Evolutionary conservation across 495 filamentous ascomycete species (phyloP).

Genomic region (Daldinia bambusicola): DNA sequence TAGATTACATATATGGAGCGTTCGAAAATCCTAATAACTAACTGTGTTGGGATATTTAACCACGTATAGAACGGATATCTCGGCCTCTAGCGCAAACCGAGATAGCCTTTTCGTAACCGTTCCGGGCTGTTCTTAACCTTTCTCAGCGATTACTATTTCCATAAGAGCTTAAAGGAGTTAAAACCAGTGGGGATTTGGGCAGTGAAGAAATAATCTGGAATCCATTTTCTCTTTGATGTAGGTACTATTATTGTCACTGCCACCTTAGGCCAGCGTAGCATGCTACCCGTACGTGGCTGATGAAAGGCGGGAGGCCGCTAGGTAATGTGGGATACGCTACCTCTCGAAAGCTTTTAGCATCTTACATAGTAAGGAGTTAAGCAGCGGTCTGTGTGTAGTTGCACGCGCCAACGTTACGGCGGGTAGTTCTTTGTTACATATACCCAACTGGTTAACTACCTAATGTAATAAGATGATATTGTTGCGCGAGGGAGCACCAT

Average conservation of each 20-base stretch:
- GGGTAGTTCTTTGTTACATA: not conserved
- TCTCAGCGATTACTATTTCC: not conserved
- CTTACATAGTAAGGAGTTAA: slow-evolving; percentile 16
- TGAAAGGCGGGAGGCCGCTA: slow-evolving; percentile 33
- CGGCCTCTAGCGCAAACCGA: slow-evolving; percentile 34
- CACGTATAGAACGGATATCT: slow-evolving; percentile 14
- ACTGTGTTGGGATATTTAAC: not conserved
- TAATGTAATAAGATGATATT: slow-evolving; percentile 4
- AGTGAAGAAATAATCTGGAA: no score
- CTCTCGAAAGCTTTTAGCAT: no score
- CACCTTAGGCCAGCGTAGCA: slow-evolving; percentile 1
- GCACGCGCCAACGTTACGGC: no score
- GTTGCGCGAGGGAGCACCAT: slow-evolving; percentile 21
- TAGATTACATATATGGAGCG: not conserved
- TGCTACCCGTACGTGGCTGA: slow-evolving; percentile 39
- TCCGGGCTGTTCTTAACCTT: not conserved
- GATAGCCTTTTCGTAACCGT: not conserved
- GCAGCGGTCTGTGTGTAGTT: slow-evolving; percentile 24
- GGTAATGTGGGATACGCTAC: slow-evolving; percentile 7
- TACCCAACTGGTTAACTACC: not conserved
- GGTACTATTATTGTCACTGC: slow-evolving; percentile 7
- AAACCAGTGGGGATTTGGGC: slow-evolving; percentile 5
- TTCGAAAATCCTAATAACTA: not conserved
- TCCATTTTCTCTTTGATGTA: not conserved
- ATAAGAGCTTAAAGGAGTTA: not conserved